Base-by-base conservation (phyloP, 495 filamentous ascomycete genomes). In the Trichocladium antarcticum region DNA sequence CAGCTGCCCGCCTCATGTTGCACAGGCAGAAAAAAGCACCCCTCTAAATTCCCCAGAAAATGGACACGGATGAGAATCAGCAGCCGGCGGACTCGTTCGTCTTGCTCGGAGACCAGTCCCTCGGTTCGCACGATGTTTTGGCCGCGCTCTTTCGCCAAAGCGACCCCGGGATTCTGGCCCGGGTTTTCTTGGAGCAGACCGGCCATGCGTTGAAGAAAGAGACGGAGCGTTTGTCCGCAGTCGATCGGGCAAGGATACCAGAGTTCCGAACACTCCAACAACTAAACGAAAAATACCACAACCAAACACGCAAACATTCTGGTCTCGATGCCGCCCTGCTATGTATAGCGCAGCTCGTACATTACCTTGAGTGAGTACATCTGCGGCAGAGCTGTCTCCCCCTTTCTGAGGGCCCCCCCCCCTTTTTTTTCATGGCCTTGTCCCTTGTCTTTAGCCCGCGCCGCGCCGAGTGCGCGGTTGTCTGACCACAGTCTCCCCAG, bases 71-170 rank as follows among this genome's bases (percentile, higher is more conserved):
- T 0, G 14, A n/a, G 21, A 34, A 43, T 24, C 24, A 32, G 11
- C 17, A 1, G 15, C 17, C 27, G 29, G 40, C 60, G 57, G 59
- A 67, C 59, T 66, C 65, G 31, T 74, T 70, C 57, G 65, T 74
- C 58, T 68, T 84, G 57, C 87, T 89, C 62, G 86, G 85, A 69
- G 85, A 92, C 64, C 84, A 88, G 71, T 87, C 84, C 22, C 73
- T 80, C 55, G 80, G 85, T 59, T 81, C 82, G 45, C 79, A 82
- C 54, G 70, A 73, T 39, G 79, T 84, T 43, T 69, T 89, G 53
- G 74, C 71, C 70, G 73, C 70, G 53, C 84, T 64, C 56, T 81
- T 59, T 53, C 66, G 62, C 52, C 72, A 79, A 49, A 72, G 74
- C 42, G 81, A 81, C 56, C 78, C 79, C 51, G 80, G 85, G 58